Percentiles rank a stretch among this genome's conserved stretches.
phyloP scores from a whole-genome alignment of 495 filamentous ascomycete genomes.

The Penicillium turbatum region DNA sequence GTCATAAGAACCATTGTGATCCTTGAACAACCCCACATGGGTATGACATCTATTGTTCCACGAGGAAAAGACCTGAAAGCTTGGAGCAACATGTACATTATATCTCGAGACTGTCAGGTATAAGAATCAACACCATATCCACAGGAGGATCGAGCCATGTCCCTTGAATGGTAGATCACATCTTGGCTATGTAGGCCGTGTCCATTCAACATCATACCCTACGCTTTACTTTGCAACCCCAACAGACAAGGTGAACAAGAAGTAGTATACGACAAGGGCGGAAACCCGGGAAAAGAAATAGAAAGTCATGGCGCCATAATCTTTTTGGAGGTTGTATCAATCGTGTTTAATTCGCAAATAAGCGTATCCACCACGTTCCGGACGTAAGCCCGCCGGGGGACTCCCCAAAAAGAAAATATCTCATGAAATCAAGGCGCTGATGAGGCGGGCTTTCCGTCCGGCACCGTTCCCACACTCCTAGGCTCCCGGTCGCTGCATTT shows the following conservation, averaged over 20 bases:
- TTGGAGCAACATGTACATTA: neutral
- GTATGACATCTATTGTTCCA: neutral
- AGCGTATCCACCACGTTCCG: slow-evolving; percentile 30
- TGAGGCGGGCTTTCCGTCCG: slow-evolving; percentile 29
- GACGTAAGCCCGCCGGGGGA: slow-evolving; percentile 36
- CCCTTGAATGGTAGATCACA: neutral
- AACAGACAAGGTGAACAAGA: no score
- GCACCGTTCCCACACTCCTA: slow-evolving; percentile 27
- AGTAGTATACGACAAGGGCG: neutral
- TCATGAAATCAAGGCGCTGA: slow-evolving; percentile 41
- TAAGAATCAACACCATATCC: neutral
- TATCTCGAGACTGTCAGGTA: neutral
- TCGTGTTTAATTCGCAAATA: slow-evolving; percentile 34
- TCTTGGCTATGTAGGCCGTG: neutral
- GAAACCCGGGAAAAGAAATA: slow-evolving; percentile 13
- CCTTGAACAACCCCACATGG: neutral
- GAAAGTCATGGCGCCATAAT: slow-evolving; percentile 45
- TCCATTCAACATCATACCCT: neutral
- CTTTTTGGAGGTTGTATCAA: slow-evolving; percentile 44
- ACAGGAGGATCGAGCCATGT: no score
- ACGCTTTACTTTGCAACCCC: neutral
- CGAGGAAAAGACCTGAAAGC: neutral
- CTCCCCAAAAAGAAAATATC: slow-evolving; percentile 36
- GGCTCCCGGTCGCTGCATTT: slow-evolving; percentile 19
- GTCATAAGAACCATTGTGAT: no score